phyloP scores from a whole-genome alignment of 257 asterid genomes.

The Coffea eugenioides region DNA sequence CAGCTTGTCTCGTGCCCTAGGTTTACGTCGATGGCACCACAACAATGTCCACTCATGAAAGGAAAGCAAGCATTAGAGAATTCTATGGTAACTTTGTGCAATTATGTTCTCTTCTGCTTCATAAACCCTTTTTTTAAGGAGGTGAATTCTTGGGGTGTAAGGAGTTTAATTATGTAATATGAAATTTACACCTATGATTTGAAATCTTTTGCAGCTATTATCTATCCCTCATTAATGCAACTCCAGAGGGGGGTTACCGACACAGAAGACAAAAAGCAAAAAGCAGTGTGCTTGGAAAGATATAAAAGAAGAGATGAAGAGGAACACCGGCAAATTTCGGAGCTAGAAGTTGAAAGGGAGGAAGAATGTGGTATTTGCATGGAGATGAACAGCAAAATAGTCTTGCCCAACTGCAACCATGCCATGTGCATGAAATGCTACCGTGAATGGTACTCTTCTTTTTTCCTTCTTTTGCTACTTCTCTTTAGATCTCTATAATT shows the following conservation, averaged over 20 bases:
- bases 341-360: slow-evolving; percentile 78
- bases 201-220: slow-evolving; percentile 57
- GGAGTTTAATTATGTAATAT: neutral
- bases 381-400: slow-evolving; percentile 81
- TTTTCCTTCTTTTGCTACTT: neutral
- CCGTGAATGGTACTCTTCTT: slow-evolving; percentile 70
- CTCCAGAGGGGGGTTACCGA: slow-evolving; percentile 83
- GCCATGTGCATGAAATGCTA: slow-evolving; percentile 92
- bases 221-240: slow-evolving; percentile 87
- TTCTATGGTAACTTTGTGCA: slow-evolving; percentile 61
- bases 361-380: slow-evolving; percentile 98
- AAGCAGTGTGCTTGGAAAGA: slow-evolving; percentile 70
- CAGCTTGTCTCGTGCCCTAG: slow-evolving; percentile 35
- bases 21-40: slow-evolving; percentile 96
- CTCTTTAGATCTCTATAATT: neutral
- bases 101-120: neutral
- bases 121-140: neutral
- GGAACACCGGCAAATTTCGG: slow-evolving; percentile 46
- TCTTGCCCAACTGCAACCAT: slow-evolving; percentile 83
- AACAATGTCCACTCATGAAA: slow-evolving; percentile 89
- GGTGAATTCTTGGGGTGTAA: no score
- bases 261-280: slow-evolving; percentile 82
- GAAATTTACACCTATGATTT: neutral
- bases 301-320: slow-evolving; percentile 76
- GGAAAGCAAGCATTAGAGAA: slow-evolving; percentile 92